Conservation (phyloP, 2,329 filamentous ascomycete species). For the Neocucurbitaria cava region DNA sequence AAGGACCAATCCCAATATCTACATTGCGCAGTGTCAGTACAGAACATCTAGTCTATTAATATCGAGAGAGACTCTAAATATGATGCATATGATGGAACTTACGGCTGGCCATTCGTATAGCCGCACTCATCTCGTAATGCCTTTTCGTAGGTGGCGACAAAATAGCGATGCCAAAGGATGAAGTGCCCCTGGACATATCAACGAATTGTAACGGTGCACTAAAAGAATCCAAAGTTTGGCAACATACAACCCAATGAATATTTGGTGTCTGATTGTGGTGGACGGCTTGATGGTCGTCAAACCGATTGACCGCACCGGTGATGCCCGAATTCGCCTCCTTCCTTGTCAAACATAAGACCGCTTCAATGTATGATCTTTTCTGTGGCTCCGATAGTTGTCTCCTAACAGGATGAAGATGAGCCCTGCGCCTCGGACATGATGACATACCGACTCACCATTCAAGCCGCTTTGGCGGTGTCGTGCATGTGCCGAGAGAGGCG, state of each 20-base stretch:
- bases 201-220: no score
- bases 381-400: constrained; percentile 22
- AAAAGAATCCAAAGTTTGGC: not conserved
- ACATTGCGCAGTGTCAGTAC: constrained; percentile 7
- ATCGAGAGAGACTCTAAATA: no score
- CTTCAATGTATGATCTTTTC: constrained; percentile 30
- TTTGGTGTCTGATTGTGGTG: constrained; percentile 26
- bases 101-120: constrained; percentile 39
- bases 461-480: constrained; percentile 18
- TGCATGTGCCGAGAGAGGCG: constrained; percentile 9
- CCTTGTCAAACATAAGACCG: constrained; percentile 29
- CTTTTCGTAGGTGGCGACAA: constrained; percentile 30
- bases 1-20: constrained; percentile 32
- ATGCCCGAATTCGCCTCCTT: constrained; percentile 25
- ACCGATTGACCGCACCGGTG: constrained; percentile 23
- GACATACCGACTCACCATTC: constrained; percentile 19
- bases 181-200: constrained; percentile 16
- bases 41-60: no score
- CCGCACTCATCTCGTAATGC: constrained; percentile 32
- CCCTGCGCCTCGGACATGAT: not conserved
- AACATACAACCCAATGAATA: constrained; percentile 32
- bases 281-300: constrained; percentile 32
- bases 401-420: constrained; percentile 8
- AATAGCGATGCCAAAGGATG: constrained; percentile 32
- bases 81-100: no score